Percentiles rank a stretch among this genome's conserved stretches.
phyloP scores from a whole-genome alignment of 495 filamentous ascomycete genomes.

The Rusavskia elegans region DNA sequence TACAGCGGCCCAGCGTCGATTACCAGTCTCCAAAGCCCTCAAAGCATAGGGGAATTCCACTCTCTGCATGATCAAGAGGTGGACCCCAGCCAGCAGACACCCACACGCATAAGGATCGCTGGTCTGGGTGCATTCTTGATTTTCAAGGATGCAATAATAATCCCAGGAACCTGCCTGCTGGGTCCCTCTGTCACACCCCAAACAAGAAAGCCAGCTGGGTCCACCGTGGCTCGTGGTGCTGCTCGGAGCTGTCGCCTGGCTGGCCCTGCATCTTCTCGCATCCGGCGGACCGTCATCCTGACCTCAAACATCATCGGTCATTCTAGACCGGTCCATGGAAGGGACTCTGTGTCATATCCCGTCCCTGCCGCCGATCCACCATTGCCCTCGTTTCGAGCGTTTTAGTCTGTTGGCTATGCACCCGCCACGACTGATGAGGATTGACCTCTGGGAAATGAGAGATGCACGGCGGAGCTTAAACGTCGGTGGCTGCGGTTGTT shows the following conservation, averaged over 20 bases:
- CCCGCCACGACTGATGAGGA: neutral
- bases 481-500: neutral
- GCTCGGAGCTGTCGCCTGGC: neutral
- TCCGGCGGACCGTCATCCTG: neutral
- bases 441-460: too few relatives aligned
- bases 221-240: neutral
- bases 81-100: neutral
- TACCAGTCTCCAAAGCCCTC: too few relatives aligned
- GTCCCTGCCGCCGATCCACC: neutral
- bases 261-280: too few relatives aligned
- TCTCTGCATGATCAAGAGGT: neutral
- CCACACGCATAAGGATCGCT: too few relatives aligned
- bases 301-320: neutral
- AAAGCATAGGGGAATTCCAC: too few relatives aligned
- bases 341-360: conserved; percentile 1
- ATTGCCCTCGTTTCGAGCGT: neutral
- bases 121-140: neutral
- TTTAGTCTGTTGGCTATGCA: neutral
- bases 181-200: neutral
- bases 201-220: neutral
- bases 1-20: neutral
- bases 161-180: neutral
- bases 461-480: neutral
- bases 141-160: too few relatives aligned
- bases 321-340: neutral